Evolutionary conservation across 108 stramenopile genomes (phyloP).

Genomic region (Cyclotella baltica): DNA sequence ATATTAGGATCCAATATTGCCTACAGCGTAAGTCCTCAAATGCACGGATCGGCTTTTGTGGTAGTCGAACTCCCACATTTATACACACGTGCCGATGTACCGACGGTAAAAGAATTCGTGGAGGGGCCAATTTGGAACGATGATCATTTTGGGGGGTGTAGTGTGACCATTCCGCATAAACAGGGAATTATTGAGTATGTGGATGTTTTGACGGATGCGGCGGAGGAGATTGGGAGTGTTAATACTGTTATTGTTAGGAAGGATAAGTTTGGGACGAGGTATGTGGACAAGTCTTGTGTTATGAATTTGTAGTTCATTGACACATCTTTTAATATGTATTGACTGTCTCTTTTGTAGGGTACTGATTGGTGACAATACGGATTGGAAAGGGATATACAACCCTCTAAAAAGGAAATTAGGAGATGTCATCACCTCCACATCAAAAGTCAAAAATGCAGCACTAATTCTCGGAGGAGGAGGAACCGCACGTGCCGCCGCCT

Average conservation of each 20-base stretch:
- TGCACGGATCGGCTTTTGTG: conserved; percentile 95
- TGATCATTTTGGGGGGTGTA: conserved; percentile 86
- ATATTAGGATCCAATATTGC: conserved; percentile 96
- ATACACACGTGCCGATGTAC: conserved; percentile 86
- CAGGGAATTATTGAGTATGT: conserved; percentile 91
- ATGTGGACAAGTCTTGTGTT: neutral
- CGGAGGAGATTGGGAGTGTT: conserved; percentile 96
- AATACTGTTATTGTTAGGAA: conserved; percentile 90
- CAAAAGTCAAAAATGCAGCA: conserved; percentile 45
- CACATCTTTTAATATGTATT: neutral
- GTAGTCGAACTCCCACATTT: conserved; percentile 84
- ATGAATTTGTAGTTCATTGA: neutral
- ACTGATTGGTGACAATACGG: conserved; percentile 97
- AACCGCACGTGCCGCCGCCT: conserved; percentile 96
- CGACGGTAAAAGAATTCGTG: conserved; percentile 85
- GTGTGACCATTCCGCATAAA: conserved; percentile 99
- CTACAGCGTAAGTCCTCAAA: conserved; percentile 94
- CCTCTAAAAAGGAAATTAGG: conserved; percentile 83
- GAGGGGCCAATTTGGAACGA: conserved; percentile 84
- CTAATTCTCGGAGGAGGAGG: conserved; percentile 98
- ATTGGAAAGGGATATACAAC: conserved; percentile 97
- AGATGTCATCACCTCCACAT: conserved; percentile 32
- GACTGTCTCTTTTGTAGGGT: conserved; percentile 31
- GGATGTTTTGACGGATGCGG: conserved; percentile 93
- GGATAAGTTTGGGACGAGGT: conserved; percentile 61